Percentiles rank a stretch among this genome's conserved stretches.
Evolutionary conservation across 192 early-diverging fungal species (phyloP).

Genomic region (Gaertneriomyces sp.): DNA sequence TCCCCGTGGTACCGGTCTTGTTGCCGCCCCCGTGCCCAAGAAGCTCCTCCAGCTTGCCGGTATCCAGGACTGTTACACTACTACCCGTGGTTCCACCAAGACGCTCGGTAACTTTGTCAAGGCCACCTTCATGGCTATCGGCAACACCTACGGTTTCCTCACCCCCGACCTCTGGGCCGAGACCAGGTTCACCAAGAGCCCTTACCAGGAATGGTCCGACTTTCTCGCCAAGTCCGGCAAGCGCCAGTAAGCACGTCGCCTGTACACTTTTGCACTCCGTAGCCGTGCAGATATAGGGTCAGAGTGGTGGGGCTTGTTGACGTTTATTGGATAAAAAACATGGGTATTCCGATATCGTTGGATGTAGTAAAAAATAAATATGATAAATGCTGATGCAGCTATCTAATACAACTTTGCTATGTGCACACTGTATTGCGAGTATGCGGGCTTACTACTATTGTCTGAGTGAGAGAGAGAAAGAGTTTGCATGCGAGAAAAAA

Average conservation of each 20-base stretch:
- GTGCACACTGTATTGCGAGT: no score
- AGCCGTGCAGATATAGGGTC: no score
- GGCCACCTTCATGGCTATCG: slow-evolving; percentile 95
- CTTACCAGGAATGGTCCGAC: slow-evolving; percentile 78
- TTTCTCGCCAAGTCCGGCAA: slow-evolving; percentile 48
- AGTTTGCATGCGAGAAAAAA: no score
- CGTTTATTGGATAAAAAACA: no score
- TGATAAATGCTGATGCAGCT: no score
- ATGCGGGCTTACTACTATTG: no score
- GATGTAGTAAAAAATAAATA: no score
- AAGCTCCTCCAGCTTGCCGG: slow-evolving; percentile 95
- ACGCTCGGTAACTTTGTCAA: slow-evolving; percentile 99
- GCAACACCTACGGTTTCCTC: slow-evolving; percentile 95
- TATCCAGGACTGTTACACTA: slow-evolving; percentile 97
- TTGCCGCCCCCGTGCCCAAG: slow-evolving; percentile 96
- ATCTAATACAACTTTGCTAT: no score
- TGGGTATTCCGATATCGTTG: no score
- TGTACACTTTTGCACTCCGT: no score
- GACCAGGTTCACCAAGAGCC: slow-evolving; percentile 80
- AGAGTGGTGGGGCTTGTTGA: no score
- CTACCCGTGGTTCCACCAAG: slow-evolving; percentile 92
- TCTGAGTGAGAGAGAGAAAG: no score
- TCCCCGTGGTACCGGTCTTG: slow-evolving; percentile 98
- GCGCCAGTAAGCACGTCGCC: slow-evolving; percentile 23
- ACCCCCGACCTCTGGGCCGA: slow-evolving; percentile 96